These are phyloP conservation scores for Aspergillus luchuensis DNA, from an alignment of 2,329 filamentous ascomycete genomes.

Conservation along the genomic window DNA sequence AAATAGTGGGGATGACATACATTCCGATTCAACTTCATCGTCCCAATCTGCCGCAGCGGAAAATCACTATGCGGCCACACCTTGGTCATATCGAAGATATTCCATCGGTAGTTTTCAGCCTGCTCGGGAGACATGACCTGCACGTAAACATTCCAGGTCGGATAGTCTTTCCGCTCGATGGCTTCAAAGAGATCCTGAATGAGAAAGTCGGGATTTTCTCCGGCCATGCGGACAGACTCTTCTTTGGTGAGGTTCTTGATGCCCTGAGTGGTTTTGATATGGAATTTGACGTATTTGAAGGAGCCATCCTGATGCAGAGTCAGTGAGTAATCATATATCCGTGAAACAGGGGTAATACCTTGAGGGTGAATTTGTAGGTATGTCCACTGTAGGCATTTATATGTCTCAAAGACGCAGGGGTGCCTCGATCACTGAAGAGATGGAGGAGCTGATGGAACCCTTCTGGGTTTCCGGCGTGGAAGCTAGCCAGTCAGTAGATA, in stretches of 20 bases:
- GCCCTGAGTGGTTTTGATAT: not conserved
- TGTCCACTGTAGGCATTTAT: not conserved
- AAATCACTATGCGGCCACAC: not conserved
- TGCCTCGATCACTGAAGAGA: constrained; percentile 15
- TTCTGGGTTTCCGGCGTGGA: constrained; percentile 13
- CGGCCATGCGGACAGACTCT: not conserved
- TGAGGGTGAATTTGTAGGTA: not conserved
- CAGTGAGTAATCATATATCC: not conserved
- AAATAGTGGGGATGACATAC: not conserved
- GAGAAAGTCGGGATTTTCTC: not conserved
- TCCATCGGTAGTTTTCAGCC: constrained; percentile 8
- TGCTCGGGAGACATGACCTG: constrained; percentile 17
- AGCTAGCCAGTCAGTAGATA: not conserved
- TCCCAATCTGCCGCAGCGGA: constrained; percentile 12
- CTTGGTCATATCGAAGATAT: constrained; percentile 15
- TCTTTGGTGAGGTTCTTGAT: not conserved
- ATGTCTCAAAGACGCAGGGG: not conserved
- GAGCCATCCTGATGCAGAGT: not conserved
- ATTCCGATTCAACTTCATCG: constrained; percentile 21
- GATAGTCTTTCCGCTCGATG: not conserved
- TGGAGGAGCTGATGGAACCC: constrained; percentile 14
- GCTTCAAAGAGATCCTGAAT: not conserved
- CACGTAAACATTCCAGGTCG: constrained; percentile 1
- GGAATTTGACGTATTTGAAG: not conserved
- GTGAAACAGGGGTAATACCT: not conserved